Evolutionary conservation across 768 basidiomycete species (phyloP), one percentile per base, ranked within the genome.

Genomic region (Amanita molliuscula): DNA sequence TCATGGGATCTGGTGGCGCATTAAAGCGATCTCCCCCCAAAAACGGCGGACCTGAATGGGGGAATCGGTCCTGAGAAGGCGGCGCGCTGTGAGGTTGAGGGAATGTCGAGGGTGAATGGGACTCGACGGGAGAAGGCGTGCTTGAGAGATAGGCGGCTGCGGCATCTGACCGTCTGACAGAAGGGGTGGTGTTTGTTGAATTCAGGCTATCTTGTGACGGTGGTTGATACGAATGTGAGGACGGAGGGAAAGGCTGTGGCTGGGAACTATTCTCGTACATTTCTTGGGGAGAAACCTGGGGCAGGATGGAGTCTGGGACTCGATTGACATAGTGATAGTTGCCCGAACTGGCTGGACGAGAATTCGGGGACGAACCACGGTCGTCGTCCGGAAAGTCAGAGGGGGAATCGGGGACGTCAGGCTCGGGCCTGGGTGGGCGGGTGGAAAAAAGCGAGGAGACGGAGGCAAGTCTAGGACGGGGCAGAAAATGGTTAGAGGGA

Each of bases 111-210:
- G 66, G 55, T 16, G 63, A 59, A 54, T 67, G 70, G 50, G 62
- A 54, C 52, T 73, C 74, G 4, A 65, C 62, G 37, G 73, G 71
- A 51, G 75, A 73, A 37, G 74, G 72, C 10, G 75, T 72, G 47
- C 69, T 66, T 43, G 72, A 65, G 31, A 66, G 51, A 56, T 68
- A 64, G 36, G 64, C 48, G 35, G 50, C 48, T 46, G 47, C 54
- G 34, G 55, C 44, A 44, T 63, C 59, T 40, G 63, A 59, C 40
- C 50, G 54, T 55, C 61, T 63, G 58, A 66, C 55, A 46, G 54
- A 50, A 48, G 58, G 51, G 45, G 48, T 45, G 56, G 56, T 59
- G 63, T 60, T 61, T 62, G 63, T 61, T 62, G 63, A 60, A 57
- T 59, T 52, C 42, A 57, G 63, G 43, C 52, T 52, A 34, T 48